Evolutionary conservation across 805 yeast species (phyloP), one percentile per base, ranked within the genome.

Genomic region (Blastobotrys peoriensis): DNA sequence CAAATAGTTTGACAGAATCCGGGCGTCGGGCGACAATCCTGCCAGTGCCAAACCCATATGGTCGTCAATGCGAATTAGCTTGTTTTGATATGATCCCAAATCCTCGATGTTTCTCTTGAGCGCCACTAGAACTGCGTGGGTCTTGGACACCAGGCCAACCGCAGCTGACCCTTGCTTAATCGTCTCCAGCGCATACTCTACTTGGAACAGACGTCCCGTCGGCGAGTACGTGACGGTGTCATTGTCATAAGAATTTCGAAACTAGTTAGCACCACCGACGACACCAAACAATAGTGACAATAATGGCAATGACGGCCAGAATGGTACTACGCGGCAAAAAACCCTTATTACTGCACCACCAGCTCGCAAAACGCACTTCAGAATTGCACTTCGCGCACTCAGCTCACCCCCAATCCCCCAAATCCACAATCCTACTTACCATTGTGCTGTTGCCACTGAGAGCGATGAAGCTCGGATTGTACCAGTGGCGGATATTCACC

Each of bases 101-200:
- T 93, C 98, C 65, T 93, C 99, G 4, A 97, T 96, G 63, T 88
- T 91, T 65, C 99, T 78, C 70, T 93, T 93, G 57, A 93, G 70
- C 10, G 96, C 98, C 37, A 86, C 97, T 57, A 93, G 70, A 5
- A 91, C 98, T 20, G 88, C 96, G 63, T 88, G 84, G 41, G 78
- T 80, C 55, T 82, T 78, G 34, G 96, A 87, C 35, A 86, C 82
- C 45, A 93, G 71, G 5, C 98, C 99, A 28, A 89, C 96, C 2
- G 97, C 91, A 2, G 97, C 98, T 52, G 94, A 82, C 33, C 98
- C 98, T 70, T 91, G 98, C 64, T 93, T 93, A 65, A 93, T 93
- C 9, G 98, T 98, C 58, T 87, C 96, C 42, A 86, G 70, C 19
- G 43, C 96, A 57, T 86, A 86, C 62, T 87, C 96, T 9, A 80